A percentile compares a stretch with the other conserved stretches of the same genome.
Evolutionary conservation across 2,329 filamentous ascomycete genomes (phyloP).

Genomic region (Coccinonectria pachysandricola): DNA sequence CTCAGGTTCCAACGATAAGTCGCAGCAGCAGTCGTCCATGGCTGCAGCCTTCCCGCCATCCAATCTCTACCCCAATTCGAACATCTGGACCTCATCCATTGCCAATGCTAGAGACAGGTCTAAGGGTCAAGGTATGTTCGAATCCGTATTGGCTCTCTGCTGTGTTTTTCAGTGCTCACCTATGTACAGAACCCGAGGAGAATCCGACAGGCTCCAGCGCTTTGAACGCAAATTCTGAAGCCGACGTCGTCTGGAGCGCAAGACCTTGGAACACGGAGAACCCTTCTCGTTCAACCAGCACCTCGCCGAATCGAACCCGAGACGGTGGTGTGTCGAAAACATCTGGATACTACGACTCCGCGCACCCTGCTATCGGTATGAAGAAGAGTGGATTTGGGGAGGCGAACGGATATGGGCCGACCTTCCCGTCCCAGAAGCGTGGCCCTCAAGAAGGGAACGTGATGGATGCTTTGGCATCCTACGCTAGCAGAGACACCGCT

Average conservation of each 20-base stretch:
- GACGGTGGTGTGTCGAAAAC: constrained; percentile 34
- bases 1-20: constrained; percentile 21
- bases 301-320: constrained; percentile 48
- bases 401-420: constrained; percentile 13
- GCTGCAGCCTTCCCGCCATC: constrained; percentile 29
- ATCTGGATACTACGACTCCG: constrained; percentile 34
- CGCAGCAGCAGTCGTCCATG: constrained; percentile 20
- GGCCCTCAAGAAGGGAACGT: constrained; percentile 30
- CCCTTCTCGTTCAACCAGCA: constrained; percentile 34
- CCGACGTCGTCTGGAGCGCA: constrained; percentile 49
- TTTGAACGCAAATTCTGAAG: constrained; percentile 57
- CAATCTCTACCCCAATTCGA: constrained; percentile 25
- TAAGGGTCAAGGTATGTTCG: too few species aligned
- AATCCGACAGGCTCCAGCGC: constrained; percentile 58
- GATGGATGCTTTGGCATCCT: constrained; percentile 24
- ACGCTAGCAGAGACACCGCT: constrained; percentile 37
- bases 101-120: constrained; percentile 33
- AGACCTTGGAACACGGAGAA: constrained; percentile 50
- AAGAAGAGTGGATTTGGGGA: constrained; percentile 21
- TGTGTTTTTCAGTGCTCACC: constrained; percentile 13
- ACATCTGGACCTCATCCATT: constrained; percentile 30
- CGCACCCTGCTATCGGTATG: constrained; percentile 35
- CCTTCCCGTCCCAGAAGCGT: constrained; percentile 22
- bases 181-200: constrained; percentile 20
- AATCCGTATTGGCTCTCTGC: too few species aligned